Evolutionary conservation across 805 yeast species (phyloP), one percentile per base, ranked within the genome.

Genomic region (Candida ficus): DNA sequence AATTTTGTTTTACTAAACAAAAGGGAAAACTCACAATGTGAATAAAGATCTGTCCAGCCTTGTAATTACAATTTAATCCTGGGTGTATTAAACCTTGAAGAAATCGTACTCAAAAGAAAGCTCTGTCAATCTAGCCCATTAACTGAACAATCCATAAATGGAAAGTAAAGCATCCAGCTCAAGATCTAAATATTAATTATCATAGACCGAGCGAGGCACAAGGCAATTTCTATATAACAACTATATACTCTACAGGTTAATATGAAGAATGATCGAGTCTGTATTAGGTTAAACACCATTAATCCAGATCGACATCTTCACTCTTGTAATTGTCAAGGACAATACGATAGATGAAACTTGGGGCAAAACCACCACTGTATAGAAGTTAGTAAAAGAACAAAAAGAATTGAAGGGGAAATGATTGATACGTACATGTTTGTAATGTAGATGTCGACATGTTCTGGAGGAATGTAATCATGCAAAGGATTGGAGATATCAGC

Each of bases 331-430:
- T 88, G 63, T 93, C 99, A 67, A 90, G 76, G 17, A 93, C 95
- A 41, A 93, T 84, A 64, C 99, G 81, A 64, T 93, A 93, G 40
- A 93, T 84, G 66, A 93, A 93, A 53, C 91, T 87, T 35, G 99
- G 98, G 20, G 98, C 86, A 60, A 85, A 89, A 13, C 98, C 98
- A 37, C 98, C 99, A 42, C 56, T 52, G 28, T 4, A 38, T 62
- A 52, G 42, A 7, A 48, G 40, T 48, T 41, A 50, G 43, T 44
- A 36, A 20, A 12, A 16, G 22, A 11, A 3, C 4, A 19, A 8
- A 4, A 14, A 10, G 12, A 17, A 22, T 25, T 11, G 14, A 13
- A 18, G 16, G 16, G 29, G 14, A 13, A 18, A 16, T 14, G 29
- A 8, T 16, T 8, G 19, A 46, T 41, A 63, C 71, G 42, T 56